Evolutionary conservation across 371 early-diverging fungal species (phyloP), one percentile per base, ranked within the genome.

Genomic region (Coemansia sp.): DNA sequence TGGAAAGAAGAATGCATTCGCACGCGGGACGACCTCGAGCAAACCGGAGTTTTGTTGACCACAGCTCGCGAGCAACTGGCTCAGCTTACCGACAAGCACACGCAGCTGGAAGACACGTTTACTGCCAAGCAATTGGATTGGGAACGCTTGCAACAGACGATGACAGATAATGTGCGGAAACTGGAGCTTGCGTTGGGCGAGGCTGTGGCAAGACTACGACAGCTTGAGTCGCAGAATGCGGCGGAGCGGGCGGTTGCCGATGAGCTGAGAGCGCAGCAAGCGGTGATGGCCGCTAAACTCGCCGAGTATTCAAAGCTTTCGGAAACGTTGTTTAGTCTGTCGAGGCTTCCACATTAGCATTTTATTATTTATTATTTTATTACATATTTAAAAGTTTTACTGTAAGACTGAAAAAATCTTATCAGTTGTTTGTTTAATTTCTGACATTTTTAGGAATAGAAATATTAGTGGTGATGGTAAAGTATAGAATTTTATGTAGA

Each of bases 1-100:
- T 76, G 76, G 76, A 64, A 64, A 46, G 52, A 58, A 0, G 73
- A 68, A 44, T 72, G 73, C 23, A n/a, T 26, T 2, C 61, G 52
- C 3, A 55, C 69, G 4, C 58, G 63, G 4, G 39, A 19, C 1
- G 15, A 28, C 7, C 23, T 69, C 6, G 77, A 71, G 19, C 39
- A 15, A 2, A 61, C 58, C 36, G 59, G 65, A 21, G 21, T 15
- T 0, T 11, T 17, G 2, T 54, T 26, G 15, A 15, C 9, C 0
- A 36, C 46, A 11, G 19, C 41, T 0, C 58, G 44, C 51, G 17
- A 59, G 54, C 48, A 54, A 4, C 24, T 68, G 2, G 19, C 58
- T n/a, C 53, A 59, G 13, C 29, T 58, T 6, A 26, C 68, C 0
- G 57, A 58, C 19, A 32, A 24, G 13, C 60, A 55, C 19, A 32